Percentiles rank a stretch among this genome's conserved stretches.
phyloP scores from a whole-genome alignment of 495 filamentous ascomycete species.

The Delitschia confertaspora region DNA sequence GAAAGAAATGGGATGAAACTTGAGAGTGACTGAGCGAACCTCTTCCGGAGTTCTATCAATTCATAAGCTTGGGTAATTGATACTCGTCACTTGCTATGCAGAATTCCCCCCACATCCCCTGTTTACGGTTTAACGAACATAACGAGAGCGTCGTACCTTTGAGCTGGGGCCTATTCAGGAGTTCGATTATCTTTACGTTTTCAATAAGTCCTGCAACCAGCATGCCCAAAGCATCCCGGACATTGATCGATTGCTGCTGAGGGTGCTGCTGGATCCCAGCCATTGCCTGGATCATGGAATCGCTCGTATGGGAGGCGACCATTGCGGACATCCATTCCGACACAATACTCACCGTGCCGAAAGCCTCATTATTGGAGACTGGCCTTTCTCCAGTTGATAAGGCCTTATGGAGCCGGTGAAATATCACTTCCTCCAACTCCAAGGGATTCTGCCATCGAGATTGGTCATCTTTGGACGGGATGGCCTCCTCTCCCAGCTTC shows the following conservation, averaged over 20 bases:
- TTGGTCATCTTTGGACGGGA: constrained; percentile 8
- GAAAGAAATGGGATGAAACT: constrained; percentile 46
- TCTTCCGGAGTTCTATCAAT: constrained; percentile 37
- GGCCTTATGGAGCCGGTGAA: constrained; percentile 44
- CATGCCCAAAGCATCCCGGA: constrained; percentile 48
- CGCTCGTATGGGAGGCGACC: constrained; percentile 24
- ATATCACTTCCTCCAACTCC: constrained; percentile 44
- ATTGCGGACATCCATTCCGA: constrained; percentile 37
- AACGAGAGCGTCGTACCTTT: constrained; percentile 38
- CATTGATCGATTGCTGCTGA: constrained; percentile 42
- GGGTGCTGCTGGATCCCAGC: constrained; percentile 31
- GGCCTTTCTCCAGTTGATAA: constrained; percentile 36
- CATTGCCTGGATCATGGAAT: constrained; percentile 33
- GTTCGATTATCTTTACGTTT: constrained; percentile 40
- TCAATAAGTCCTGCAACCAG: constrained; percentile 43
- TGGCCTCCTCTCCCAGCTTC: constrained; percentile 3
- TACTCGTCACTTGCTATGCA: too few species aligned
- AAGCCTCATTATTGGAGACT: constrained; percentile 26
- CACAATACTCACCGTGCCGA: constrained; percentile 27
- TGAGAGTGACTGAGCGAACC: constrained; percentile 42
- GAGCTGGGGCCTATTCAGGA: constrained; percentile 38
- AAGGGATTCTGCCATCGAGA: constrained; percentile 21
- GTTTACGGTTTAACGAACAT: neutral
- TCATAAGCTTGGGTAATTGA: neutral
- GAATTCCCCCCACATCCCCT: neutral